Conservation (phyloP, 805 yeast genomes). For the Ogataea trehalophila region DNA sequence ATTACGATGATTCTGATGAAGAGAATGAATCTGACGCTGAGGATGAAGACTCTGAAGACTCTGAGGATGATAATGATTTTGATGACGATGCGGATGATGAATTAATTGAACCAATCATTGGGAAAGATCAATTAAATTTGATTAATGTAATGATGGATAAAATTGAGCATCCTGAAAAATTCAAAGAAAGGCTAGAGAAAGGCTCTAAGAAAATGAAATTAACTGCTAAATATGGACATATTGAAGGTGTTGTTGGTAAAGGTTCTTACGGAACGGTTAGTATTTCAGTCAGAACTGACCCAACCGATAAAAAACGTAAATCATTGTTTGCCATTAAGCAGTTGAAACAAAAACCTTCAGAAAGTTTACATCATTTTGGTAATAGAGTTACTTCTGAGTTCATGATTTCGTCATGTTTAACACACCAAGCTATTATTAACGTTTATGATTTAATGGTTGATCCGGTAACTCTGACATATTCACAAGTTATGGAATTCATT, state of each 20-base stretch:
- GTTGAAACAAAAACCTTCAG: conserved; percentile 57
- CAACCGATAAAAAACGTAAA: conserved; percentile 33
- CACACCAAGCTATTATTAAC: conserved; percentile 70
- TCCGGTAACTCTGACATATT: conserved; percentile 60
- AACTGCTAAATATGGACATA: conserved; percentile 44
- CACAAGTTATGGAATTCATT: conserved; percentile 94
- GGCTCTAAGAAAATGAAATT: conserved; percentile 32
- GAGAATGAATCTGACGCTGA: conserved; percentile 12
- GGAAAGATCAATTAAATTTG: conserved; percentile 42
- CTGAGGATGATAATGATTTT: conserved; percentile 29
- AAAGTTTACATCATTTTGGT: conserved; percentile 50
- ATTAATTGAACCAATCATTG: conserved; percentile 44
- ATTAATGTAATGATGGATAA: conserved; percentile 44
- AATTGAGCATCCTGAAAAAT: conserved; percentile 38
- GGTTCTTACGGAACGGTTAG: conserved; percentile 47
- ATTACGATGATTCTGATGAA: conserved; percentile 34
- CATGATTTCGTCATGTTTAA: conserved; percentile 75
- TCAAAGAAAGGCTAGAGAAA: conserved; percentile 24
- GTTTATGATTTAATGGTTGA: conserved; percentile 78
- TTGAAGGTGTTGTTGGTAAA: conserved; percentile 44
- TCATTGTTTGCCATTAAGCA: conserved; percentile 71
- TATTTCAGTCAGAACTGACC: conserved; percentile 37
- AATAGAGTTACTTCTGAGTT: conserved; percentile 85
- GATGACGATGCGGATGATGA: conserved; percentile 36
- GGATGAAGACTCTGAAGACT: conserved; percentile 24